Evolutionary conservation across 2,329 filamentous ascomycete species (phyloP).

Genomic region (Xylogone sp.): DNA sequence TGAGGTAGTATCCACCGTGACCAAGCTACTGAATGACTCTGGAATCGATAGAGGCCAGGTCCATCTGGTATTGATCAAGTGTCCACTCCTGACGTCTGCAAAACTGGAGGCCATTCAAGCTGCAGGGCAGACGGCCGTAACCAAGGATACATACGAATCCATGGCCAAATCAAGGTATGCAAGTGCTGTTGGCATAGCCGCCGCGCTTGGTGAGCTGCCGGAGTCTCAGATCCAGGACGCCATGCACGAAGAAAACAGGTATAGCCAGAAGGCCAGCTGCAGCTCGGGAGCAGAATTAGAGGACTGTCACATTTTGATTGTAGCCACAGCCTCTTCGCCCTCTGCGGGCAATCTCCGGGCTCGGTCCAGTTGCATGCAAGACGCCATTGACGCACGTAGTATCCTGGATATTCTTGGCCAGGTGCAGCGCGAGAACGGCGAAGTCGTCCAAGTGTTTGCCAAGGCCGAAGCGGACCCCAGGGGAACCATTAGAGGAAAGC

Average conservation of each 20-base stretch:
- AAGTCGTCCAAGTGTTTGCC: constrained; percentile 27
- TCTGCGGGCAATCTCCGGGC: constrained; percentile 13
- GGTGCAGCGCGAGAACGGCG: constrained; percentile 14
- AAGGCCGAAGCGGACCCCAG: constrained; percentile 28
- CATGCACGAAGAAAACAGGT: constrained; percentile 15
- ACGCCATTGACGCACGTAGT: constrained; percentile 25
- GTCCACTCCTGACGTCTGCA: constrained; percentile 26
- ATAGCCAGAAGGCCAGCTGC: constrained; percentile 27
- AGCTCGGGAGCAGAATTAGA: constrained; percentile 30
- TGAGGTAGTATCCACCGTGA: constrained; percentile 18
- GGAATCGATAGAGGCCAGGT: constrained; percentile 15
- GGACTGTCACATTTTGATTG: constrained; percentile 28
- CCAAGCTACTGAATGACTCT: constrained; percentile 14
- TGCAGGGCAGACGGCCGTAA: constrained; percentile 17
- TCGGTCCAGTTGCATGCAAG: constrained; percentile 22
- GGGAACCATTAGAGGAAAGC: constrained; percentile 20
- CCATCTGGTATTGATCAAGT: constrained; percentile 26
- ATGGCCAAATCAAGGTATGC: constrained; percentile 31
- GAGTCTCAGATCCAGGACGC: constrained; percentile 15
- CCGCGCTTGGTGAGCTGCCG: constrained; percentile 23
- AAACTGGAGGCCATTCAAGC: constrained; percentile 23
- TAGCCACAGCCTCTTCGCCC: constrained; percentile 20
- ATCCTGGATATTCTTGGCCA: constrained; percentile 14
- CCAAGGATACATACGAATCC: constrained; percentile 28
- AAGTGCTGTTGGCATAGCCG: constrained; percentile 26